Base-by-base conservation (phyloP, 225 moss, liverwort and hornwort species). In the Rhytidiadelphus loreus region DNA sequence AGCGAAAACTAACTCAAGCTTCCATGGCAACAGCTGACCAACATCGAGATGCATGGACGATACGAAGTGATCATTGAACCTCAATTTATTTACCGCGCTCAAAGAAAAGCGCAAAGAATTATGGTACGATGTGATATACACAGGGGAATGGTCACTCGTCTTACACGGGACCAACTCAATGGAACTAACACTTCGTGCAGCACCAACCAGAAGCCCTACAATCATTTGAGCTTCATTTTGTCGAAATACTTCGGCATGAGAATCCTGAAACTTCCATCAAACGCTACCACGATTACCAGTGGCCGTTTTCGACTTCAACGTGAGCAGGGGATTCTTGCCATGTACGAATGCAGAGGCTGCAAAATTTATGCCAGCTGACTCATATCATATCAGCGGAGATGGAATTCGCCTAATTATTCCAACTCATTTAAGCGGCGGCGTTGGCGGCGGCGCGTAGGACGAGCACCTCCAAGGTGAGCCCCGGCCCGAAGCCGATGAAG, bases 391-490 rank as follows among this genome's bases (percentile, higher is more conserved):
- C 60, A 60, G 32, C 60, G 21, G 60, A 61, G 4, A 30, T 21
- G 0, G 28, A 58, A 18, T 28, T 57, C n/a, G 17, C 39, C 26
- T 2, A 21, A 9, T 13, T 43, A 6, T 2, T 21, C 44, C 43
- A 43, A 22, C 13, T 8, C 9, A 21, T 21, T 37, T 7, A 87
- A 14, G 87, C 87, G 1, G 46, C 10, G 30, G 13, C 5, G 8
- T 80, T 83, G 52, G 48, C 9, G 1, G 91, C 88, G 24, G 87
- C 87, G 52, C 90, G 91, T 5, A 91, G 86, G 43, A 91, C 83
- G 29, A 91, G 83, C 77, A 91, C 91, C 86, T 91, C 91, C 63
- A 91, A 44, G 1, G 91, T 91, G 9, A 91, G 62, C 2, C 91
- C 91, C 2, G 91, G 88, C 4, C 90, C 90, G 82, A 91, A 91